Evolutionary conservation across 1,284 basidiomycete genomes (phyloP).

Genomic region (Pyrrhoderma noxium): DNA sequence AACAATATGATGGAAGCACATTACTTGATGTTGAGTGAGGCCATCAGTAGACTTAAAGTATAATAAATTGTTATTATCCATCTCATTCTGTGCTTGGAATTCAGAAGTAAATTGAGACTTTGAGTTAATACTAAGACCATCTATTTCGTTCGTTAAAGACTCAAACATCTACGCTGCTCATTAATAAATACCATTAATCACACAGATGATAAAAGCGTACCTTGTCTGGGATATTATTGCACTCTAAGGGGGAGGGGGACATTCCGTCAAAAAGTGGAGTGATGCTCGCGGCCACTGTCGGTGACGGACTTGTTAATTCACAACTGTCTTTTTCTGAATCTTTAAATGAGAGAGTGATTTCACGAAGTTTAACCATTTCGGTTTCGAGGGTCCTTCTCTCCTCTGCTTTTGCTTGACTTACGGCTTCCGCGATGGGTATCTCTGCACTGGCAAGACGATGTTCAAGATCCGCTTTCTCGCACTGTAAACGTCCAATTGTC

Average conservation of each 20-base stretch:
- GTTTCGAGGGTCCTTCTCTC: constrained; percentile 22
- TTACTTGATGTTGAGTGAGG: neutral
- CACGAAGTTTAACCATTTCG: constrained; percentile 34
- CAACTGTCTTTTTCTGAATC: constrained; percentile 25
- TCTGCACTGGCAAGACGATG: constrained; percentile 21
- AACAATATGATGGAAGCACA: too few relatives aligned
- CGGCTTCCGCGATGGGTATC: neutral
- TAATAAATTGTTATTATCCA: neutral
- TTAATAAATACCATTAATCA: neutral
- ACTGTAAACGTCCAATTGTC: constrained; percentile 42
- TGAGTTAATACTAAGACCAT: constrained; percentile 8
- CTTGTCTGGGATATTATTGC: constrained; percentile 3
- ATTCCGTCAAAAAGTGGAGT: constrained; percentile 7
- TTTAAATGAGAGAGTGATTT: constrained; percentile 31
- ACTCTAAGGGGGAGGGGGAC: constrained; percentile 4
- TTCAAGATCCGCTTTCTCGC: constrained; percentile 30
- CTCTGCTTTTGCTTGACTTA: constrained; percentile 7
- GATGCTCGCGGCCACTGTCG: constrained; percentile 5
- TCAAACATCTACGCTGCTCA: constrained; percentile 5
- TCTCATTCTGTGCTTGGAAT: too few relatives aligned
- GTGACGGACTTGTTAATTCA: constrained; percentile 11
- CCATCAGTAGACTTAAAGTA: constrained; percentile 3
- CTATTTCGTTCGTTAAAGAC: constrained; percentile 12
- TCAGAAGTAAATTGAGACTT: neutral
- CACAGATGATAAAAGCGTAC: neutral